Base-by-base conservation (phyloP, 2,329 filamentous ascomycete genomes). In the Aspergillus sojae region DNA sequence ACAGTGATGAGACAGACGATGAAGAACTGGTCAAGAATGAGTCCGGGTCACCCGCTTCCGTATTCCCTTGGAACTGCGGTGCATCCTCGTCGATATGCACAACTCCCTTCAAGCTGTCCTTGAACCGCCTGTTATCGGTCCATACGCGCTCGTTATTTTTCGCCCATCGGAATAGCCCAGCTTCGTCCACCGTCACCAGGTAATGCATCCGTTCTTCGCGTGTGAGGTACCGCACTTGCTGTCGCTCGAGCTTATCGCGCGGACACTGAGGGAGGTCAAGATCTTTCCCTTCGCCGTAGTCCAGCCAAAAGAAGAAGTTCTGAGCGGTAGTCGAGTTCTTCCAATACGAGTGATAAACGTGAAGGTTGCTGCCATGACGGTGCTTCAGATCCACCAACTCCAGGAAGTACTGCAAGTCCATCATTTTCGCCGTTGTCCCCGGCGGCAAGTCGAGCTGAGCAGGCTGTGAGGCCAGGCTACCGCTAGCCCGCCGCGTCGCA, bases 251-350 rank as follows among this genome's bases (percentile, higher is more conserved):
- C 16, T 88, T 83, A 63, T 91, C 89, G 41, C 94, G 84, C 1
- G 92, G 89, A 67, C 93, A 93, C 0, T 86, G 84, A 4, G 88
- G 85, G 14, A 94, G 80, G 66, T 94, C 90, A 50, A 95, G 74
- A 45, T 85, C 77, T 68, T 82, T 88, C 0, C 94, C 94, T 56
- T 89, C 89, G 5, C 94, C 94, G 63, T 91, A 84, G 74, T 97
- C 94, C 1, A 97, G 83, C 93, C 94, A 97, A 79, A 93, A 94
- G 76, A 97, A 97, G 83, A 94, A 97, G 74, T 95, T 96, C 75
- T 97, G 90, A 5, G 88, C 86, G 0, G 92, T 94, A 32, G 91
- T 83, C 1, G 87, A 82, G 64, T 85, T 87, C 76, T 93, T 93
- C 94, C 94, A 97, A 67, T 91, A 88, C 63, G 88, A 86, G 72